phyloP scores from a whole-genome alignment of 164 flowering plant genomes.

The Stephania japonica region DNA sequence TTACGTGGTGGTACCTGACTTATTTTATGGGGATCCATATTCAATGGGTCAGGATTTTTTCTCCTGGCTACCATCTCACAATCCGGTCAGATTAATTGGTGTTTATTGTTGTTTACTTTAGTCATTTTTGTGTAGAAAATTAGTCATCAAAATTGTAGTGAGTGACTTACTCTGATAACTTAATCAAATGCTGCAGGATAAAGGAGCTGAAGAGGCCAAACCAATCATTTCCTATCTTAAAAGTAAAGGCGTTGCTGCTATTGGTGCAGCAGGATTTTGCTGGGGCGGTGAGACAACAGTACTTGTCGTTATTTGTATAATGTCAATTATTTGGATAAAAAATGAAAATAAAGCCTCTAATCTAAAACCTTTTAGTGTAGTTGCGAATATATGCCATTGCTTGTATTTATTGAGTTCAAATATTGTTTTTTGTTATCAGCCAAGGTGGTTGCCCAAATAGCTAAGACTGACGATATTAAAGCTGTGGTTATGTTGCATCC shows the following conservation, averaged over 20 bases:
- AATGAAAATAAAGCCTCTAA: background rate
- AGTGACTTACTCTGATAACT: background rate
- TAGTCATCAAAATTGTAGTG: background rate
- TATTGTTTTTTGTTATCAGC: slow-evolving; percentile 30
- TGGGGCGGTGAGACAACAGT: slow-evolving; percentile 57
- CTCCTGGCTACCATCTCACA: slow-evolving; percentile 54
- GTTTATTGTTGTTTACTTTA: background rate
- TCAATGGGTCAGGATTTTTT: slow-evolving; percentile 25
- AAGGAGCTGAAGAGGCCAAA: slow-evolving; percentile 55
- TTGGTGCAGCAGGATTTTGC: slow-evolving; percentile 68
- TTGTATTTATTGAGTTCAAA: background rate
- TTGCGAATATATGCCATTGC: too few relatives aligned
- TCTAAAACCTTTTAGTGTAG: too few relatives aligned
- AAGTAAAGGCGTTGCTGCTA: slow-evolving; percentile 41
- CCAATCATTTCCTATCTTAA: slow-evolving; percentile 49
- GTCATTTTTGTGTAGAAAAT: background rate
- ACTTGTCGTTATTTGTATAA: background rate
- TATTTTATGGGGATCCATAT: slow-evolving; percentile 53
- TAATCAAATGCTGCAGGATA: slow-evolving; percentile 31
- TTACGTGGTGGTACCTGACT: slow-evolving; percentile 32
- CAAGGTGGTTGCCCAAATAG: slow-evolving; percentile 57
- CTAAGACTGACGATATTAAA: slow-evolving; percentile 40
- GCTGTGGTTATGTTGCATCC: slow-evolving; percentile 72
- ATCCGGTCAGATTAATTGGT: slow-evolving; percentile 30
- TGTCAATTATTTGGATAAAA: background rate